Evolutionary conservation across 192 early-diverging fungal genomes (phyloP), one percentile per base, ranked within the genome.

Genomic region (Phycomyces blakesleeanus): DNA sequence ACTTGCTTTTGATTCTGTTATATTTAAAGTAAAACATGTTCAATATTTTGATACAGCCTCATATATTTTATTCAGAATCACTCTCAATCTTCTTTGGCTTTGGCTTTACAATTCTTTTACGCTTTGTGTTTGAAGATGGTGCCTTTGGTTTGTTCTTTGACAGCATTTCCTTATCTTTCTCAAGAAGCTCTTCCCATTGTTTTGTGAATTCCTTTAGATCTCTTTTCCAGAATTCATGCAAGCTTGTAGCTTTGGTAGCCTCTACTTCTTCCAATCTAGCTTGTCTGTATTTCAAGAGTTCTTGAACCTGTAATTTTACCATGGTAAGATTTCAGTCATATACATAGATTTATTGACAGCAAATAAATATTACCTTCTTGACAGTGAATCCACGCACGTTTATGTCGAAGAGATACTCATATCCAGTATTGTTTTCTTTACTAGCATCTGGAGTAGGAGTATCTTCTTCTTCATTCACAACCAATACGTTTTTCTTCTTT

Each of bases 331-430:
- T 8, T 42, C 21, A 58, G 51, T 10, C 15, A 5, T 8, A 16
- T 38, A 25, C 10, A 56, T 1, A 0, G n/a, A 39, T 18, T 40
- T 64, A 41, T 59, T 38, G 7, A 61, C 14, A 12, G 67, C 3
- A 8, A 20, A 39, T 52, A 22, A 8, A 82, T 73, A 18, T 22
- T 37, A 73, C 72, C 76, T 94, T 94, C 61, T 98, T 91, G 55
- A 80, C 73, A 10, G 95, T 97, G 66, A 98, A 81, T 57, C 83
- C 93, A 86, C 91, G 93, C 49, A 97, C 91, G 26, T 91, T 87
- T 86, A 97, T 94, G 18, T 78, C 78, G 63, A 98, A 71, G 24
- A 98, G 78, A 64, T 97, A 98, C 68, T 96, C 92, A 64, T 82
- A 97, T 61, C 89, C 81, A 41, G 76, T 39, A 47, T 74, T 20